Evolutionary conservation across 768 basidiomycete species (phyloP).

Genomic region (Kwoniella botswanensis): DNA sequence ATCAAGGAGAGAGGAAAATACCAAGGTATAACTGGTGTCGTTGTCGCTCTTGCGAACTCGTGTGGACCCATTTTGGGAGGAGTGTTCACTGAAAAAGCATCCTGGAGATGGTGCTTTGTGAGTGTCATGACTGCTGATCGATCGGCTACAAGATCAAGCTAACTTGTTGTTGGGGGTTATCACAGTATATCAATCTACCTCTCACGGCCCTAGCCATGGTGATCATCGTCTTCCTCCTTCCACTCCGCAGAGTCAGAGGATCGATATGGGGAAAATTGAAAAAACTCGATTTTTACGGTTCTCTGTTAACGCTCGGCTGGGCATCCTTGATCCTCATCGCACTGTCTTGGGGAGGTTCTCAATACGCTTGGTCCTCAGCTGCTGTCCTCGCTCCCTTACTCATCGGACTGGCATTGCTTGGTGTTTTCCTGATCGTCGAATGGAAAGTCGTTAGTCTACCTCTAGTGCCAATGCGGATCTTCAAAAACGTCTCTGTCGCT

Average conservation of each 20-base stretch:
- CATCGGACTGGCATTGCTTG: constrained; percentile 65
- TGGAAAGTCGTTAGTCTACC: constrained; percentile 73
- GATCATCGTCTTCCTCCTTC: constrained; percentile 69
- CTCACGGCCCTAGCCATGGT: constrained; percentile 65
- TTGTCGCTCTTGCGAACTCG: constrained; percentile 68
- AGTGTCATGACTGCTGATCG: constrained; percentile 11
- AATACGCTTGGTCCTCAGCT: constrained; percentile 73
- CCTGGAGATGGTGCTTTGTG: constrained; percentile 74
- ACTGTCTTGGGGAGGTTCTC: constrained; percentile 76
- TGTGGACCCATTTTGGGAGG: constrained; percentile 75
- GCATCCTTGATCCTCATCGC: constrained; percentile 71
- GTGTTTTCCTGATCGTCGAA: constrained; percentile 73
- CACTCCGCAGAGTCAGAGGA: constrained; percentile 72
- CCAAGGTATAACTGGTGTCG: constrained; percentile 72
- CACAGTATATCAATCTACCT: constrained; percentile 69
- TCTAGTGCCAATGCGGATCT: constrained; percentile 76
- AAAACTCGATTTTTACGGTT: constrained; percentile 70
- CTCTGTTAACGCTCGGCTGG: constrained; percentile 66
- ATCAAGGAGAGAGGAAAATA: constrained; percentile 71
- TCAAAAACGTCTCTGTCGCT: constrained; percentile 69
- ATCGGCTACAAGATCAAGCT: too few species aligned
- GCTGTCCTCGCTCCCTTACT: constrained; percentile 68
- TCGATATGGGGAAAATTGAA: constrained; percentile 68
- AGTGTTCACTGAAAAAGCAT: constrained; percentile 66
- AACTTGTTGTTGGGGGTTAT: too few species aligned